phyloP scores from a whole-genome alignment of 139 green algal species.

The Chlorella sp. region DNA sequence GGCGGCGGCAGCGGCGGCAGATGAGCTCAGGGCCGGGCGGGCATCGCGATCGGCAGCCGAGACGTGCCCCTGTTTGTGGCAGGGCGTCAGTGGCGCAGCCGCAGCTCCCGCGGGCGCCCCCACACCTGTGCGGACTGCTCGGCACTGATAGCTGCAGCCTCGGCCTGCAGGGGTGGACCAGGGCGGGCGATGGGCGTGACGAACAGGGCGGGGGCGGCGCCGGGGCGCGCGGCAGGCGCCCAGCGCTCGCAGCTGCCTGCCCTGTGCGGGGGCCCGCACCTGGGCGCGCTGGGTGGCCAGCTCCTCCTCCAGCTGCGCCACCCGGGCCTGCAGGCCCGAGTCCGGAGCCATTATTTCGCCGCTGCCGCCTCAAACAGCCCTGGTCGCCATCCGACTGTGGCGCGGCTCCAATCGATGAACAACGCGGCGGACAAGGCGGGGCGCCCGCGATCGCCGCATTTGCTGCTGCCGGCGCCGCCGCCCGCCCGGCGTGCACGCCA shows the following conservation, averaged over 20 bases:
- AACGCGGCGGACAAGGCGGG: too few species aligned
- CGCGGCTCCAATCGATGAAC: too few species aligned
- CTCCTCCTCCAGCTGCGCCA: constrained; percentile 33
- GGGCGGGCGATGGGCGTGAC: too few species aligned
- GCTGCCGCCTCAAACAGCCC: too few species aligned
- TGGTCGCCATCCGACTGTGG: too few species aligned
- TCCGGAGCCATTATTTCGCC: constrained; percentile 14
- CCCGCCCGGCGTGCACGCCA: too few species aligned
- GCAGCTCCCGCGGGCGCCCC: neutral
- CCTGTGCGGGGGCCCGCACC: neutral
- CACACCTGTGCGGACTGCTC: constrained; percentile 57
- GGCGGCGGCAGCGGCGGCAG: neutral
- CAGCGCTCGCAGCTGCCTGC: too few species aligned
- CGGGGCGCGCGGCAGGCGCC: too few species aligned
- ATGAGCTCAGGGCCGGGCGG: neutral
- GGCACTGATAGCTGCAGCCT: constrained; percentile 51
- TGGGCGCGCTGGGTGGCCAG: constrained; percentile 8
- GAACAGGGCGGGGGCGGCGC: too few species aligned
- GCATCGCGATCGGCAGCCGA: neutral
- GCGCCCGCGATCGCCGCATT: too few species aligned
- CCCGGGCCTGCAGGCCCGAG: neutral
- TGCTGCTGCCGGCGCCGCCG: too few species aligned
- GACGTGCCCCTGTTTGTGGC: neutral
- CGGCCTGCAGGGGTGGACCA: constrained; percentile 25
- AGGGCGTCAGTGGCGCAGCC: neutral